Conservation (phyloP, 2,329 filamentous ascomycete species). For the Trichoderma harzianum region DNA sequence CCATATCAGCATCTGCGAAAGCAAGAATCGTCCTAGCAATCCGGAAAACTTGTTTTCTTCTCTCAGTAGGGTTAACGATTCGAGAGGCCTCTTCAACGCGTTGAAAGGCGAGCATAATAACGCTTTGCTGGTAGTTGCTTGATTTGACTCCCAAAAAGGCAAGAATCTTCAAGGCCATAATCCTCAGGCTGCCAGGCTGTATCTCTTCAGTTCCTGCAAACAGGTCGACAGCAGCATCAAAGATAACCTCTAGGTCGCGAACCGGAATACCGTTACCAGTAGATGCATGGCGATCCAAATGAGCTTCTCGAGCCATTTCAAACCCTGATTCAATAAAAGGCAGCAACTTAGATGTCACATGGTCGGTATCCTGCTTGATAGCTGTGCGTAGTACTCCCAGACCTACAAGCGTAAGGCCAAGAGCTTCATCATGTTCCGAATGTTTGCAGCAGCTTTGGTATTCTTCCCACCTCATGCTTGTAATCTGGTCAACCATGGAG, state of each 20-base stretch:
- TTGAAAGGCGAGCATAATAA: not conserved
- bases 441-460: not conserved
- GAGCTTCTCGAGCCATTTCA: not conserved
- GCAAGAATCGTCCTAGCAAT: not conserved
- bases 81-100: not conserved
- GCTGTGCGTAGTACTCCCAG: not conserved
- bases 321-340: not conserved
- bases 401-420: not conserved
- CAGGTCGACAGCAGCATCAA: not conserved
- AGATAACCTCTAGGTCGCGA: not conserved
- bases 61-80: not conserved
- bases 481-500: not conserved
- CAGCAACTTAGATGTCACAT: not conserved
- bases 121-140: not conserved
- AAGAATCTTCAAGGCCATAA: not conserved
- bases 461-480: not conserved
- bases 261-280: not conserved
- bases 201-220: not conserved
- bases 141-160: not conserved
- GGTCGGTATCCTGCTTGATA: not conserved
- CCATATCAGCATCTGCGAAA: not conserved
- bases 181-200: not conserved
- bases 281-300: not conserved
- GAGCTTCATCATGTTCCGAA: not conserved
- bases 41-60: not conserved